Evolutionary conservation across 208 protist species (phyloP), one percentile per base, ranked within the genome.

Genomic region (Phytomonas serpens): DNA sequence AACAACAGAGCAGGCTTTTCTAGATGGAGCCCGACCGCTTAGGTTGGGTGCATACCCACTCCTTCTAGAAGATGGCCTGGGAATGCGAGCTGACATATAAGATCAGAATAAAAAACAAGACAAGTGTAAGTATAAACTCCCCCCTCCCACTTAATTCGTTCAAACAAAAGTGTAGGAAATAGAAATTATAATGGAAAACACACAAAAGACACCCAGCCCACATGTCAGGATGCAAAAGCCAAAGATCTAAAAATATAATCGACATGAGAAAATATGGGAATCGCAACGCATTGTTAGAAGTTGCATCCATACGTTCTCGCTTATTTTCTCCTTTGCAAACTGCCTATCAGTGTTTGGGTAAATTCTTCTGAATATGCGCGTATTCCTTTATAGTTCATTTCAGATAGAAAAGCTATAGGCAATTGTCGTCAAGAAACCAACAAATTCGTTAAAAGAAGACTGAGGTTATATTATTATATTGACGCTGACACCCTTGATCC

Each of bases 51-150:
- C 23, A 57, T 27, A 57, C 6, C 0, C 19, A 57, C 47, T 57
- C 11, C 47, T 57, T 57, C 19, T 57, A 57, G 47, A 57, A 57
- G 47, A 57, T 57, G 47, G 47, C 19, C 23, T 57, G 19, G 47
- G 10, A 57, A 27, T 19, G 4, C 47, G 47, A 57, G 47, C 10
- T 6, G 47, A 57, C 47, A 57, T 57, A 9, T 57, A 68, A 67
- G 31, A 73, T 7, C 63, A 67, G 27, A 57, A 52, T 47, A 61
- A 73, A 73, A 70, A 74, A 57, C 51, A 66, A 40, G 71, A 66
- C 13, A 74, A 64, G 27, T 32, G 69, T 65, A 31, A 68, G 67
- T 38, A 66, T 67, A 72, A 77, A 70, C 67, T 70, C 13, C 27
- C 3, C 51, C 57, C 31, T 31, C 3, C 51, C 57, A 14, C 23